Base-by-base conservation (phyloP, 1,284 basidiomycete species). In the Puccinia polysora region DNA sequence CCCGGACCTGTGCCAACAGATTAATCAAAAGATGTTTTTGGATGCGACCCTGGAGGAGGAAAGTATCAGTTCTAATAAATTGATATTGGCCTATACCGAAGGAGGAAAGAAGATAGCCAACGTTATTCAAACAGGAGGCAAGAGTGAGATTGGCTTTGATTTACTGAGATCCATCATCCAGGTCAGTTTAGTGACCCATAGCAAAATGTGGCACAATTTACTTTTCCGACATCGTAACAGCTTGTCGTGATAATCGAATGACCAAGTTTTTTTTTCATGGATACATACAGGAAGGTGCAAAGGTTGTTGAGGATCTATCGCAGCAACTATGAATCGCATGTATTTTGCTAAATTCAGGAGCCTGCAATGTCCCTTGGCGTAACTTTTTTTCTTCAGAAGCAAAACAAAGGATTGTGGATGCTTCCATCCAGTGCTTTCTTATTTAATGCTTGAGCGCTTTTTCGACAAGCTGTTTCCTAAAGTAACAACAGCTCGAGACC, bases 41-140 rank as follows among this genome's bases (percentile, higher is more conserved):
- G 68, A 71, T 34, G 68, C 68, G 15, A 71, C 68, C 10, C 36
- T 71, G 18, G 68, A 71, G 36, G 68, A 71, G 45, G 68, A 71
- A 62, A 71, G 25, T 38, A 59, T 71, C 23, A 71, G 56, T 38
- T 59, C 58, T n/a, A 71, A 55, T 50, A 59, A 52, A 25, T 43
- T 71, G 32, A 71, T 71, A 38, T 38, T 71, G 23, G 49, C 68
- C 20, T 71, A 63, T 55, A 60, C 36, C 56, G 56, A 59, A 40
- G 45, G n/a, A n/a, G 68, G 68, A 1, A 71, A 50, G 28, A 62
- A 62, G 63, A 52, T 71, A 34, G 49, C 68, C 4, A 62, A 71
- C 43, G 68, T 71, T 20, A 62, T 71, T 28, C 68, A 71, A 71
- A 63, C 56, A 15, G 59, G 68, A 7, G 58, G 49, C 5, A 71